Evolutionary conservation across 495 filamentous ascomycete genomes (phyloP).

Genomic region (Hypoxylon perforatum): DNA sequence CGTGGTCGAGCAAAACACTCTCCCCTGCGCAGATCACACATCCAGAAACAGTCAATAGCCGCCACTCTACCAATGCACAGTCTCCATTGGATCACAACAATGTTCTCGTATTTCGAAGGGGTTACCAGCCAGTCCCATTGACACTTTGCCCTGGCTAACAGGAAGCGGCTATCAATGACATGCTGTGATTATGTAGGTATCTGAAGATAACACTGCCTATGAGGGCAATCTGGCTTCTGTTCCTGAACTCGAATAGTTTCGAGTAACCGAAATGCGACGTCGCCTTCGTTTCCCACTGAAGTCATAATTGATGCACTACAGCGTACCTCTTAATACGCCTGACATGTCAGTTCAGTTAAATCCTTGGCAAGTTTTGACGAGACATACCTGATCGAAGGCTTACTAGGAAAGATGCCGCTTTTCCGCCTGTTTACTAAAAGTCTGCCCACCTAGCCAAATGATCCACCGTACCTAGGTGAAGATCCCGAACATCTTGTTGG

Average conservation of each 20-base stretch:
- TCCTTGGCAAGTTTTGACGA: constrained; percentile 23
- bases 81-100: constrained; percentile 29
- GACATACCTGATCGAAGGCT: constrained; percentile 22
- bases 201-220: constrained; percentile 7
- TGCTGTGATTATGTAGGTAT: constrained; percentile 7
- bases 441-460: constrained; percentile 19
- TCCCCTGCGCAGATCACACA: constrained; percentile 45
- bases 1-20: constrained; percentile 30
- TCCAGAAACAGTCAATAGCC: constrained; percentile 34
- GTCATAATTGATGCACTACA: constrained; percentile 50
- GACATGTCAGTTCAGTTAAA: constrained; percentile 1
- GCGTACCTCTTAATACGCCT: constrained; percentile 25
- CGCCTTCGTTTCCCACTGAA: constrained; percentile 44
- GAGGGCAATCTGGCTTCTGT: constrained; percentile 3
- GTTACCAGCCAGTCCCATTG: constrained; percentile 25
- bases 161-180: constrained; percentile 26
- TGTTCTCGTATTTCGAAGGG: constrained; percentile 29
- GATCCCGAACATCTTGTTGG: constrained; percentile 28
- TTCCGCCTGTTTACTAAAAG: constrained; percentile 25
- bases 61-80: constrained; percentile 21
- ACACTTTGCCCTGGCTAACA: constrained; percentile 18
- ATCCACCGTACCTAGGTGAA: constrained; percentile 35
- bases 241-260: constrained; percentile 33
- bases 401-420: constrained; percentile 30
- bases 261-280: constrained; percentile 52